These are phyloP conservation scores for Amoebophrya sp. DNA, from an alignment of 169 alveolate genomes.

Conservation along the genomic window DNA sequence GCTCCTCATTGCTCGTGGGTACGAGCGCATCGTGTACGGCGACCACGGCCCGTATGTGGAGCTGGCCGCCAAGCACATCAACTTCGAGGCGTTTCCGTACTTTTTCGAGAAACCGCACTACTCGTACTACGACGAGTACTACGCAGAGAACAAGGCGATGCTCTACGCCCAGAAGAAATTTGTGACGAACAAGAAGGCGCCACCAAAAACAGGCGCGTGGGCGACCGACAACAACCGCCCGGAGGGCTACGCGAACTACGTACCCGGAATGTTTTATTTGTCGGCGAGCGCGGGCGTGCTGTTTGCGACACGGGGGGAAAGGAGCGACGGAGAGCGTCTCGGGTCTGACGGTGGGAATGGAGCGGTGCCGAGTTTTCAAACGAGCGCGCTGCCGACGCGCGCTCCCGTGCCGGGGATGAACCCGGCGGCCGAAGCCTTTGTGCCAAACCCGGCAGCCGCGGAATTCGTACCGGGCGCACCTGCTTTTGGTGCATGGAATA, in stretches of 20 bases:
- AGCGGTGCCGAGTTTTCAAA: no score
- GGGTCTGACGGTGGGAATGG: no score
- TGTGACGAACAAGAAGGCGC: not conserved
- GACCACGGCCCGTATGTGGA: conserved; percentile 7
- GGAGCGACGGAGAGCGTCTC: not conserved
- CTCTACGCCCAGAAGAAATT: not conserved
- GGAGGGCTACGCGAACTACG: not conserved
- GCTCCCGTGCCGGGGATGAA: no score
- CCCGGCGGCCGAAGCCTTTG: no score
- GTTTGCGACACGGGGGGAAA: not conserved
- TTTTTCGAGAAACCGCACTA: not conserved
- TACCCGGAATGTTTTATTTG: not conserved
- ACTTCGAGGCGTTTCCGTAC: not conserved
- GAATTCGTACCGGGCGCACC: no score
- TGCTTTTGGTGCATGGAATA: no score
- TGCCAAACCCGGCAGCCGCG: no score
- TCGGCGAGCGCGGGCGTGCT: not conserved
- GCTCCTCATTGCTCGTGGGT: no score
- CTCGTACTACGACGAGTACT: not conserved
- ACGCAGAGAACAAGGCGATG: not conserved
- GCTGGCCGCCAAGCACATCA: not conserved
- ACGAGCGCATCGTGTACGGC: not conserved
- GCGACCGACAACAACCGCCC: not conserved
- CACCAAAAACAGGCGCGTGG: not conserved
- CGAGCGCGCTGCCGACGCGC: no score